Base-by-base conservation (phyloP, 495 filamentous ascomycete species). In the Chaetomidium leptoderma region DNA sequence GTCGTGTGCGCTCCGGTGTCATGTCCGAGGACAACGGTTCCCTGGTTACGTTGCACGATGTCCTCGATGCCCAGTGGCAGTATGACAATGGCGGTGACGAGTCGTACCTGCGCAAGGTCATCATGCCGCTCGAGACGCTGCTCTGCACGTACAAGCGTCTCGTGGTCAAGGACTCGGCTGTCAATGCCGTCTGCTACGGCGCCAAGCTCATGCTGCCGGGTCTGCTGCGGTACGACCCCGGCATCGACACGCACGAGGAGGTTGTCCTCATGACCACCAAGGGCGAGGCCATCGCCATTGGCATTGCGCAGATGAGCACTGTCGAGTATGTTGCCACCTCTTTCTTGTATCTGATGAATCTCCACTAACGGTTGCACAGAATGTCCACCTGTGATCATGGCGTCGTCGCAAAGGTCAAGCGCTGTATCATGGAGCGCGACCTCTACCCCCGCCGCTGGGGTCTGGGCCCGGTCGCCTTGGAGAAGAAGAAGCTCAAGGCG, bases 401-500 rank as follows among this genome's bases (percentile, higher is more conserved):
- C 62, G 88, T 95, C 32, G 92, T 97, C 44, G 93, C 95, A 50
- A 96, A 95, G 78, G 86, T 97, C 69, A 97, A 97, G 84, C 84
- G 93, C 54, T 70, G 89, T 72, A 98, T 98, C 74, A 97, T 98
- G 93, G 95, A 98, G 77, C 89, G 93, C 60, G 92, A 97, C 69
- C 79, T 95, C 13, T 98, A 98, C 79, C 92, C 92, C 55, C 82
- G 89, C 69, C 77, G 91, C 78, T 98, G 93, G 93, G 95, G 95
- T 49, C 73, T 96, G 63, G 93, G 93, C 43, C 92, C 92, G 39
- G 83, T 89, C 55, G 92, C 93, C 27, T 65, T 87, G 40, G 88
- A 96, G 77, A 98, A 98, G 85, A 97, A 97, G 86, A 95, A 97
- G 83, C 84, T 98, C 76, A 97, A 97, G 82, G 87, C 88, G n/a